Conservation (phyloP, 2,329 filamentous ascomycete species). For the Ophiostoma sp. region DNA sequence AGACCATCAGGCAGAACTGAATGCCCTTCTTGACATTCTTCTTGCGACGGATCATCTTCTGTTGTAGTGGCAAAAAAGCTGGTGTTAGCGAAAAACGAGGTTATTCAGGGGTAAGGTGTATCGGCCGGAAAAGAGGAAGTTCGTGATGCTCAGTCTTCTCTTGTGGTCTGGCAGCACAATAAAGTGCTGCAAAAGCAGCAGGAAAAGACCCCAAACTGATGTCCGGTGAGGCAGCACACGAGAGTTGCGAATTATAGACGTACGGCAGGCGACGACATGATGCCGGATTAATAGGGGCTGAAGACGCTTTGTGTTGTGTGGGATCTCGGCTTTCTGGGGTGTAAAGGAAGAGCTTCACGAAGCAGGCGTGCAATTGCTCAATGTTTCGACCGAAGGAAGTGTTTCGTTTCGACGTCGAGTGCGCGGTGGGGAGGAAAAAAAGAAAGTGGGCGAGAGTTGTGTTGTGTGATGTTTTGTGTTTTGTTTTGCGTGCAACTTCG, state of each 20-base stretch:
- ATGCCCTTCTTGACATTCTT: slow-evolving; percentile 99
- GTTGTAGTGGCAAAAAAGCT: slow-evolving; percentile 26
- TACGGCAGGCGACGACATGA: slow-evolving; percentile 40
- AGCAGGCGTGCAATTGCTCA: slow-evolving; percentile 16
- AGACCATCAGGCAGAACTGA: slow-evolving; percentile 99
- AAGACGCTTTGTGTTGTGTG: neutral
- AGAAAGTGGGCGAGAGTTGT: slow-evolving; percentile 18
- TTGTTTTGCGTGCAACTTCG: slow-evolving; percentile 25
- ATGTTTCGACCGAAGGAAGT: slow-evolving; percentile 22
- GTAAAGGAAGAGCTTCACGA: slow-evolving; percentile 5
- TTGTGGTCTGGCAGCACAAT: neutral
- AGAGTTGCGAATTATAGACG: slow-evolving; percentile 27
- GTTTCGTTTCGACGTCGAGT: slow-evolving; percentile 30
- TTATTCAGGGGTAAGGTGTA: slow-evolving; percentile 4
- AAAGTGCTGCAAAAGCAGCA: neutral
- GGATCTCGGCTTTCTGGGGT: slow-evolving; percentile 8
- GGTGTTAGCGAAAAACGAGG: slow-evolving; percentile 32
- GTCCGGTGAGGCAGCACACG: neutral
- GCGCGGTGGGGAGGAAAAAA: slow-evolving; percentile 17
- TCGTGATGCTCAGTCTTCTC: neutral
- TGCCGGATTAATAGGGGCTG: slow-evolving; percentile 25
- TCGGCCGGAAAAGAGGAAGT: neutral
- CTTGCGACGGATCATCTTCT: slow-evolving; percentile 99
- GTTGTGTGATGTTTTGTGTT: slow-evolving; percentile 25
- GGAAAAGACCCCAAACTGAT: neutral